Conservation (phyloP, 1,139 yeast species). For the Eremothecium gossypii region DNA sequence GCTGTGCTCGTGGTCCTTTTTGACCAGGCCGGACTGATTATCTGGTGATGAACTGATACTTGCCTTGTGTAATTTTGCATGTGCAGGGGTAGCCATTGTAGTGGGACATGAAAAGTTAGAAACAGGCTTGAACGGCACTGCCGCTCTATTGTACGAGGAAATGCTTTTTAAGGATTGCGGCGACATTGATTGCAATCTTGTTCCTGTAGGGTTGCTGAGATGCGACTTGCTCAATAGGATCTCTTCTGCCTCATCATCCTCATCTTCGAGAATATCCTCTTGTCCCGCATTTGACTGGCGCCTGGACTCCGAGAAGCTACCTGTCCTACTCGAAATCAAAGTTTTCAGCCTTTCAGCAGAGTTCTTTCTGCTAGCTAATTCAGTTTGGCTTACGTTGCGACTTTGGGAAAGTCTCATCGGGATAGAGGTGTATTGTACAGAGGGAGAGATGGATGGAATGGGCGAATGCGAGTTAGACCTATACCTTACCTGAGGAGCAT, state of each 20-base stretch:
- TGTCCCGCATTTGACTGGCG: constrained; percentile 4
- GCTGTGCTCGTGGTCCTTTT: constrained; percentile 4
- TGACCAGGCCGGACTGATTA: not conserved
- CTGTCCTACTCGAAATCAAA: constrained; percentile 10
- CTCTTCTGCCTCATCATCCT: constrained; percentile 16
- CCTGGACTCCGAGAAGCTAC: constrained; percentile 6
- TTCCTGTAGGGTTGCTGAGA: constrained; percentile 3
- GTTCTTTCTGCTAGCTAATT: constrained; percentile 18
- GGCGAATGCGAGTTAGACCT: constrained; percentile 27
- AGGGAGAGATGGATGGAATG: constrained; percentile 29
- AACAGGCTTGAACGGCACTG: constrained; percentile 22
- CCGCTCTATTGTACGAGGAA: constrained; percentile 19
- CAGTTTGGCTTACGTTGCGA: constrained; percentile 17
- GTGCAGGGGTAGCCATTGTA: constrained; percentile 32
- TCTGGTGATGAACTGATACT: constrained; percentile 16
- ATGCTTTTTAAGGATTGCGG: constrained; percentile 25
- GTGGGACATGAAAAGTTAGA: constrained; percentile 32
- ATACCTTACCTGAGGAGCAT: constrained; percentile 28
- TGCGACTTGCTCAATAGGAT: constrained; percentile 8
- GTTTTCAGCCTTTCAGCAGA: constrained; percentile 16
- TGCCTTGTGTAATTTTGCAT: constrained; percentile 32
- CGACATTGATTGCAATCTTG: constrained; percentile 17
- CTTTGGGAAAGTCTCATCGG: constrained; percentile 37
- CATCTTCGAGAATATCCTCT: constrained; percentile 9
- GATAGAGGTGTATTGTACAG: constrained; percentile 35